Conservation (phyloP, 495 filamentous ascomycete species). For the Penicillium taxi region DNA sequence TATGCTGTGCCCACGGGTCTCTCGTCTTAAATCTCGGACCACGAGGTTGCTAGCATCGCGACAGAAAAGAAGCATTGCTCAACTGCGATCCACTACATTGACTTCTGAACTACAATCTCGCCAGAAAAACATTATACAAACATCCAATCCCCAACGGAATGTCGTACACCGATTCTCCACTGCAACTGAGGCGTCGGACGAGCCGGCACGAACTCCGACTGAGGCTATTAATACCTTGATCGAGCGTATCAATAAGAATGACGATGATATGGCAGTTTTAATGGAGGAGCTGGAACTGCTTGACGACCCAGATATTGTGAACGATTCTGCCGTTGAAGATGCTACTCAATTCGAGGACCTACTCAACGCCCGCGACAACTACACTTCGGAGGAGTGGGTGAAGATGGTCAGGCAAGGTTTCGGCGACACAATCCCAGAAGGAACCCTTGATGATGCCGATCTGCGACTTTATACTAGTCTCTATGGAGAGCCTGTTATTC, state of each 20-base stretch:
- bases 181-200: constrained; percentile 9
- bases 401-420: constrained; percentile 63
- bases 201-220: constrained; percentile 10
- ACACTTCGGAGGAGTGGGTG: constrained; percentile 55
- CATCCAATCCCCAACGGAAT: constrained; percentile 1
- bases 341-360: constrained; percentile 14
- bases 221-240: constrained; percentile 31
- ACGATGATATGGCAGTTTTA: constrained; percentile 26
- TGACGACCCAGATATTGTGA: background rate
- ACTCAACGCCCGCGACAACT: constrained; percentile 23
- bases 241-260: constrained; percentile 32
- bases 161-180: constrained; percentile 22
- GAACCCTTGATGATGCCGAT: constrained; percentile 60
- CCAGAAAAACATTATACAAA: background rate
- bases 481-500: constrained; percentile 60
- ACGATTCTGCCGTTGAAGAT: constrained; percentile 25
- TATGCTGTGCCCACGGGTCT: constrained; percentile 17
- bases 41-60: constrained; percentile 12
- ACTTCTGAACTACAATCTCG: background rate
- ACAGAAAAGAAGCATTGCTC: constrained; percentile 11
- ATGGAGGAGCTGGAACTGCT: constrained; percentile 27
- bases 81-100: constrained; percentile 3
- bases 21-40: constrained; percentile 23
- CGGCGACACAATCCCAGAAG: constrained; percentile 70
- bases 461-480: constrained; percentile 68